Base-by-base conservation (phyloP, 495 filamentous ascomycete species). In the Podospora conica region DNA sequence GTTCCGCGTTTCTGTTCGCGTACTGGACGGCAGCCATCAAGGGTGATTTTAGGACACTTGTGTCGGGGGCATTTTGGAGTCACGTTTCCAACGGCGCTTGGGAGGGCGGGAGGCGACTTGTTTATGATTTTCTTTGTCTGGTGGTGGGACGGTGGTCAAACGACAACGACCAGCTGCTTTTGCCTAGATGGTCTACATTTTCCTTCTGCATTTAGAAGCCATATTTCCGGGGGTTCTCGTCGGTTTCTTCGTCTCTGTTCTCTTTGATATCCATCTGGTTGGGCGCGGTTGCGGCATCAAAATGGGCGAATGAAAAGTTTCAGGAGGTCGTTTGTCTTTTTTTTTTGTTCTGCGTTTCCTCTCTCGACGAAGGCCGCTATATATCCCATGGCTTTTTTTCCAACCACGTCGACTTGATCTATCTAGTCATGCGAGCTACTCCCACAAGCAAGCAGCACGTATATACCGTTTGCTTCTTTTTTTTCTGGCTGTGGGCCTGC, bases 1-100 rank as follows among this genome's bases (percentile, higher is more conserved):
- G 24, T 64, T 21, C 33, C 63, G 53, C 55, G 29, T 57, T 58
- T 58, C 27, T 29, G 56, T 27, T 33, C 60, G 60, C 33, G 29
- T 40, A 25, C 33, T 55, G 54, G 20, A 20, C 21, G 29, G 62
- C 62, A 54, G 63, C 63, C 21, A 64, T 48, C 55, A n/a, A 64
- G 63, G 53, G 20, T 55, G 61, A 27, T 9, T 64, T 58, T 15
- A n/a, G 23, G 15, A 57, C 20, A 57, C 57, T n/a, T 48, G 21
- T 28, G 29, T 22, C 60, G 60, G 63, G 55, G 63, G 55, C 55
- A 64, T 64, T 58, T 23, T 57, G 63, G 63, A 58, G 55, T 64
- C 63, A 64, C 63, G 58, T 64, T 64, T 64, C 55, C 53, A 27
- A 64, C 54, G 63, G 63, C 63, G 63, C 63, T 64, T 58, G 55